These are phyloP conservation scores for Actinomortierella ambigua DNA, from an alignment of 371 early-diverging fungal species.

Conservation along the genomic window DNA sequence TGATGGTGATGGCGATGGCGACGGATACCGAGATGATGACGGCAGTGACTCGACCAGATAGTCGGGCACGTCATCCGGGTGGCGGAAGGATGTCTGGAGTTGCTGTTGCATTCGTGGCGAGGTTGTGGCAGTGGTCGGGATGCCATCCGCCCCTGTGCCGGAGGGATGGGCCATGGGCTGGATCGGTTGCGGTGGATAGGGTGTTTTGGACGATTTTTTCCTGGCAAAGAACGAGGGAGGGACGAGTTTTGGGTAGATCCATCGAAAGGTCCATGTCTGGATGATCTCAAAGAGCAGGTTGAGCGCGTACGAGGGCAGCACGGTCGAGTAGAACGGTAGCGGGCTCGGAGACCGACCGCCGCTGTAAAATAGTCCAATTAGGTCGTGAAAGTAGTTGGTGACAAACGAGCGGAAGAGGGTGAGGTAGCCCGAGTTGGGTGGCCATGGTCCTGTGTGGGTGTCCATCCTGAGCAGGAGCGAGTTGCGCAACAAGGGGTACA, in stretches of 20 bases:
- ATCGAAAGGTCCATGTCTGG: slow-evolving; percentile 54
- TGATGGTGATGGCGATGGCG: no score
- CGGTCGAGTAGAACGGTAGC: slow-evolving; percentile 48
- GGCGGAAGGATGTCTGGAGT: no score
- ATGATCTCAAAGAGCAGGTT: slow-evolving; percentile 55
- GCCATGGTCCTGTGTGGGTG: slow-evolving; percentile 43
- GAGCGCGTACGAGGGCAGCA: slow-evolving; percentile 57
- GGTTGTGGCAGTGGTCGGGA: not conserved
- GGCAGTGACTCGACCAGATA: no score
- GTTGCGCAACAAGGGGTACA: slow-evolving; percentile 60
- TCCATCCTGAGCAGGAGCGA: slow-evolving; percentile 62
- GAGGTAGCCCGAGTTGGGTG: slow-evolving; percentile 36
- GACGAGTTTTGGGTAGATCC: slow-evolving; percentile 35
- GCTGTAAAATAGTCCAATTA: slow-evolving; percentile 48
- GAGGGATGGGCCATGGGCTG: slow-evolving; percentile 1
- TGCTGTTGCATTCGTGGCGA: not conserved
- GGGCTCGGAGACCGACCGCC: slow-evolving; percentile 21
- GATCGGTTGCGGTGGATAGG: slow-evolving; percentile 13
- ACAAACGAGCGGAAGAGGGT: slow-evolving; percentile 47
- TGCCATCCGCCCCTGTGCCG: slow-evolving; percentile 5
- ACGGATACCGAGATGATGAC: no score
- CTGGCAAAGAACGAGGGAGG: slow-evolving; percentile 24
- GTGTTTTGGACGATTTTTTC: slow-evolving; percentile 19
- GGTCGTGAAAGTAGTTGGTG: slow-evolving; percentile 49
- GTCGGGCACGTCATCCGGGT: no score